These are phyloP conservation scores for Barnettozyma salicaria DNA, from an alignment of 805 yeast genomes.

Conservation along the genomic window DNA sequence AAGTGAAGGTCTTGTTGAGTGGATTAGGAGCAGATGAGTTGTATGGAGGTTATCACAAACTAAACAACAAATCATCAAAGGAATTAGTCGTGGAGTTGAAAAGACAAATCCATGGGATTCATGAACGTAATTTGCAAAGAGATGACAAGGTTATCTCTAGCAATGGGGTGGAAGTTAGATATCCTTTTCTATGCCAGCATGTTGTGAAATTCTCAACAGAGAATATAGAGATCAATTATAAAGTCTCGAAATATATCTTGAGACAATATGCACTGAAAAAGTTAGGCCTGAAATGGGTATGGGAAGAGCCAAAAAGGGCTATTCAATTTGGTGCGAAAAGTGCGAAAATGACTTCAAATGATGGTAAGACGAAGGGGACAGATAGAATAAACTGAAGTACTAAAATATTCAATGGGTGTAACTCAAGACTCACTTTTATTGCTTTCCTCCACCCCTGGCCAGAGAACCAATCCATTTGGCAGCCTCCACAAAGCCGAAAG, in stretches of 20 bases:
- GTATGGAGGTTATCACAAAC: conserved; percentile 93
- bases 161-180: conserved; percentile 88
- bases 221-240: conserved; percentile 44
- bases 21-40: conserved; percentile 98
- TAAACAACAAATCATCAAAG: conserved; percentile 40
- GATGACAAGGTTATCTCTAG: conserved; percentile 84
- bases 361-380: conserved; percentile 69
- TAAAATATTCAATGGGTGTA: not conserved
- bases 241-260: conserved; percentile 49
- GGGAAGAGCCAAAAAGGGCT: conserved; percentile 81
- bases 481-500: conserved; percentile 48
- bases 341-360: conserved; percentile 80
- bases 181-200: conserved; percentile 70
- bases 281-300: conserved; percentile 48
- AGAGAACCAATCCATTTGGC: conserved; percentile 37
- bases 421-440: not conserved
- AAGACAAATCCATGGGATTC: conserved; percentile 65
- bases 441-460: conserved; percentile 10
- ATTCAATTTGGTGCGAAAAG: conserved; percentile 95
- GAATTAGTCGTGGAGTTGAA: conserved; percentile 54
- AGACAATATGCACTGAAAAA: conserved; percentile 51
- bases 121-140: conserved; percentile 77
- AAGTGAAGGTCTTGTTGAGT: conserved; percentile 61
- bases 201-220: conserved; percentile 47
- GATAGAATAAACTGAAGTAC: conserved; percentile 31